Conservation (phyloP, 768 basidiomycete genomes). For the Cystofilobasidium ferigula region DNA sequence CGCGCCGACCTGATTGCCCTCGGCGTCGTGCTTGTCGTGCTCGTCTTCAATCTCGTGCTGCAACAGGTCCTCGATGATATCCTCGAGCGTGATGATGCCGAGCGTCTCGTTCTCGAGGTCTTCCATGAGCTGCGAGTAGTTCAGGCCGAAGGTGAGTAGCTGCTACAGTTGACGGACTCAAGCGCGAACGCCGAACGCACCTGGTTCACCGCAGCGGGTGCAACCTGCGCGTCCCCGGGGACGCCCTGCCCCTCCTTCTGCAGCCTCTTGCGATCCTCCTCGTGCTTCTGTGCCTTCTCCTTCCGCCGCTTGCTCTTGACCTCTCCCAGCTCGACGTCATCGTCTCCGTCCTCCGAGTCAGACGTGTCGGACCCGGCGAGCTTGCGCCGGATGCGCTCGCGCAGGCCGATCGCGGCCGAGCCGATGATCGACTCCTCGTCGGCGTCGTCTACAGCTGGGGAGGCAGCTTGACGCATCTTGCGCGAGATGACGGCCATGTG, state of each 20-base stretch:
- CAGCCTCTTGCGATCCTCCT: slow-evolving; percentile 17
- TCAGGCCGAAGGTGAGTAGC: not conserved
- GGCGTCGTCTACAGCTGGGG: slow-evolving; percentile 33
- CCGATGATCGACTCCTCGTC: slow-evolving; percentile 50
- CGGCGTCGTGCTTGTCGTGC: slow-evolving; percentile 36
- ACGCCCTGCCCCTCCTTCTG: slow-evolving; percentile 27
- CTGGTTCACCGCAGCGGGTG: slow-evolving; percentile 54
- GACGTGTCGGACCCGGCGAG: slow-evolving; percentile 31
- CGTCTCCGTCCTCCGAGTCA: slow-evolving; percentile 25
- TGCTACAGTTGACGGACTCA: no score
- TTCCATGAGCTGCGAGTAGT: slow-evolving; percentile 67
- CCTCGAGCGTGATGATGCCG: slow-evolving; percentile 86
- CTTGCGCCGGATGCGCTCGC: slow-evolving; percentile 61
- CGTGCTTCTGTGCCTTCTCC: slow-evolving; percentile 23
- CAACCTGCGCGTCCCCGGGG: slow-evolving; percentile 23
- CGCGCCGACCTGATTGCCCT: slow-evolving; percentile 10
- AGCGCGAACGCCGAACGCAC: slow-evolving; percentile 43
- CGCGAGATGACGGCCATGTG: slow-evolving; percentile 86
- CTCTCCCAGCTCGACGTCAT: slow-evolving; percentile 24
- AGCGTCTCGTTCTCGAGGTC: slow-evolving; percentile 74
- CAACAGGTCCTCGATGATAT: slow-evolving; percentile 84
- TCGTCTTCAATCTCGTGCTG: slow-evolving; percentile 90
- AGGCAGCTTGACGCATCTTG: slow-evolving; percentile 42
- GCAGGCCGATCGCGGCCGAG: slow-evolving; percentile 66
- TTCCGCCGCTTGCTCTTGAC: slow-evolving; percentile 33